Base-by-base conservation (phyloP, 257 asterid genomes). In the Misopates orontium region DNA sequence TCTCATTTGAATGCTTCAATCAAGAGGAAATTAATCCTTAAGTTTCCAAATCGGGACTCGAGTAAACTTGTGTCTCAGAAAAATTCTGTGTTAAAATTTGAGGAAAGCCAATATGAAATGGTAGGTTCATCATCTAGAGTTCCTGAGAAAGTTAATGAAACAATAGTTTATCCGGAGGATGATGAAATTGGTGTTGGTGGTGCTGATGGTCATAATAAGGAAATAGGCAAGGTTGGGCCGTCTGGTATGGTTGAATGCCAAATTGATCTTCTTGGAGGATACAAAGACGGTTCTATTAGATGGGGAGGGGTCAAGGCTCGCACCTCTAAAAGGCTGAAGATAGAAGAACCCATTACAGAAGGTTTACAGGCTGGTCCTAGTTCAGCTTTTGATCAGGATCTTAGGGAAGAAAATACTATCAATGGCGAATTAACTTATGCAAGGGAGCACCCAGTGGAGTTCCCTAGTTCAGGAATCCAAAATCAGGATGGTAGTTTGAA, bases 221-320 rank as follows among this genome's bases (percentile, higher is more conserved):
- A 73, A 59, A 73, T 72, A 66, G 70, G 81, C 75, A 78, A 77
- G 60, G 32, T 17, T 31, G 77, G 56, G 39, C 78, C 49, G 42
- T 74, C 80, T 42, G 47, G 71, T 64, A 76, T 65, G 65, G 65
- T 55, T 60, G 77, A 76, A 62, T 65, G 64, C 51, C 80, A 66
- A 68, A 73, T 79, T 45, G 96, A 81, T 69, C 87, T 90, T 77
- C 95, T 84, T 72, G 91, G 83, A 78, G 91, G 89, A 62, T 76
- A 76, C 75, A 84, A 88, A 74, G 81, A 81, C 68, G 82, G 92
- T 52, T 71, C 85, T 62, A 76, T 84, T 67, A 79, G 85, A 65
- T 93, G 97, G 97, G 97, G 96, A 72, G 97, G 97, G 64, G 89
- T 85, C 79, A 90, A 75, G 75, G 50, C 85, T 67, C 96, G 99